A percentile compares a stretch with the other conserved stretches of the same genome.
Evolutionary conservation across 352 stramenopile genomes (phyloP).

Genomic region (Pythium periplocum): DNA sequence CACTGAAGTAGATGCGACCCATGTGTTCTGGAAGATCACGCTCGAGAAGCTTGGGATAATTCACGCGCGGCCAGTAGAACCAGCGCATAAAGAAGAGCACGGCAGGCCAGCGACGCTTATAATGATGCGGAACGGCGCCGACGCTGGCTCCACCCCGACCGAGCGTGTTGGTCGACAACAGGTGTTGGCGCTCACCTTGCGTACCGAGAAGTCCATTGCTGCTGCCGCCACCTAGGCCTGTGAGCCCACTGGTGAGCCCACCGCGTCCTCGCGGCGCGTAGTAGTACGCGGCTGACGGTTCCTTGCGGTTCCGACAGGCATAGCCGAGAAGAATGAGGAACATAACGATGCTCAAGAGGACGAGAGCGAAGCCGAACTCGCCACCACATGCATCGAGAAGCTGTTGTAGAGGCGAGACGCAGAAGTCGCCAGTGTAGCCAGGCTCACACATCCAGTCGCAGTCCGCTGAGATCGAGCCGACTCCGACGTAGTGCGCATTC

Average conservation of each 20-base stretch:
- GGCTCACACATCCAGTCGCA: conserved; percentile 76
- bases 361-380: conserved; percentile 63
- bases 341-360: conserved; percentile 57
- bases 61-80: conserved; percentile 71
- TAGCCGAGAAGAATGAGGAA: conserved; percentile 76
- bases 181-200: background rate
- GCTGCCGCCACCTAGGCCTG: no score
- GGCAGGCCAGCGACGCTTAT: background rate
- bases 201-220: background rate
- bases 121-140: no score
- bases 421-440: conserved; percentile 67
- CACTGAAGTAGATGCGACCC: conserved; percentile 66
- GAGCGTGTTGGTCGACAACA: background rate
- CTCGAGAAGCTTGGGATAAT: conserved; percentile 74
- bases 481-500: conserved; percentile 62
- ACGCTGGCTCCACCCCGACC: no score
- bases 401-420: conserved; percentile 71
- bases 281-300: conserved; percentile 49
- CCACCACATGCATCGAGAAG: conserved; percentile 70
- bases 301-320: conserved; percentile 62
- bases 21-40: conserved; percentile 80
- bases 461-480: conserved; percentile 34
- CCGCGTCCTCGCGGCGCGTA: conserved; percentile 19
- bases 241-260: conserved; percentile 26
- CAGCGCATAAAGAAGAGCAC: conserved; percentile 40